Evolutionary conservation across 225 moss, liverwort and hornwort genomes (phyloP).

Genomic region (Physcomitrium patens): DNA sequence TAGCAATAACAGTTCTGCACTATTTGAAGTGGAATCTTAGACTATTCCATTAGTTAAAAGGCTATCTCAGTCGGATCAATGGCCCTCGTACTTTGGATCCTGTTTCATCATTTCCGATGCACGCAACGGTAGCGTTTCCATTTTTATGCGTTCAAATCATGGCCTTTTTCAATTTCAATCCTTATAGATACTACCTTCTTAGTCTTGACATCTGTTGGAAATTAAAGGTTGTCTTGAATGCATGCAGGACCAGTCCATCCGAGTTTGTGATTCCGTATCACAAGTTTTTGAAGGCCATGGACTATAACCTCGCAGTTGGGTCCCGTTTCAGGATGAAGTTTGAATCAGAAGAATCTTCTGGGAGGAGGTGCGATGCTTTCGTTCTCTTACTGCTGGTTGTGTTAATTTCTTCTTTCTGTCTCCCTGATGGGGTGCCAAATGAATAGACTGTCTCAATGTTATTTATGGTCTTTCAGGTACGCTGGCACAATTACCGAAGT

Average conservation of each 20-base stretch:
- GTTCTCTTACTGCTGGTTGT: neutral
- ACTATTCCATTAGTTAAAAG: no score
- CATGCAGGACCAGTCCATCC: constrained; percentile 66
- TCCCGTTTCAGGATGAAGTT: constrained; percentile 68
- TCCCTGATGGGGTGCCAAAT: neutral
- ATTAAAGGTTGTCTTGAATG: neutral
- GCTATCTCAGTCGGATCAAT: no score
- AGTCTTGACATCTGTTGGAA: no score
- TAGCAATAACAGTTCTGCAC: no score
- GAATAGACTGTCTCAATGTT: neutral
- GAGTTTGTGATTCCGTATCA: constrained; percentile 76
- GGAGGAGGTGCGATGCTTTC: constrained; percentile 49
- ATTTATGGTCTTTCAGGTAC: constrained; percentile 42
- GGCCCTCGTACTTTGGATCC: no score
- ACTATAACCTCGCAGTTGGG: constrained; percentile 55
- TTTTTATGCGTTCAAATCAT: no score
- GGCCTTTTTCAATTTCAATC: no score
- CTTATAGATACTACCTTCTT: no score
- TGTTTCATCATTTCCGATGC: no score
- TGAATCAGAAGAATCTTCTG: constrained; percentile 73
- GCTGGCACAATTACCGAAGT: constrained; percentile 70
- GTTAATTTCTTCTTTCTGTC: neutral
- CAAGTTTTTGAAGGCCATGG: constrained; percentile 48
- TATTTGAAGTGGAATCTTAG: no score
- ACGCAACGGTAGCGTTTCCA: no score